Evolutionary conservation across 75 land plant species (phyloP).

Genomic region (Pinus taeda): DNA sequence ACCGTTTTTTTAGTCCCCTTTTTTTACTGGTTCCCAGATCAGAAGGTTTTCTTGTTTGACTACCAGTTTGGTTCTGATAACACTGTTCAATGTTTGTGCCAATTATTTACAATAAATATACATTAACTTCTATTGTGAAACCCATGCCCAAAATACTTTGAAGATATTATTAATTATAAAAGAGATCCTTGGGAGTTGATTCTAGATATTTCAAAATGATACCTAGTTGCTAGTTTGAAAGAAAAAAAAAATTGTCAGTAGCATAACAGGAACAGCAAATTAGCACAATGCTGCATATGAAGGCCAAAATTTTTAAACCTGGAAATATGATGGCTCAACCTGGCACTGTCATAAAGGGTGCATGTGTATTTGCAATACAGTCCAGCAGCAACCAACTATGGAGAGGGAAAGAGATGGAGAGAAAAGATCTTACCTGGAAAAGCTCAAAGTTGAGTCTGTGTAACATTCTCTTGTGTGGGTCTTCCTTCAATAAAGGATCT

Average conservation of each 20-base stretch:
- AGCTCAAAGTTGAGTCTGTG: slow-evolving; percentile 94
- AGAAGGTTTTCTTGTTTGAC: too few relatives aligned
- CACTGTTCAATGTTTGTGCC: neutral
- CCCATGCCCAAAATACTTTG: neutral
- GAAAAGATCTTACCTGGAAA: slow-evolving; percentile 56
- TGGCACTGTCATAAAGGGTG: too few relatives aligned
- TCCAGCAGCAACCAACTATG: neutral
- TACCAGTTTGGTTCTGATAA: too few relatives aligned
- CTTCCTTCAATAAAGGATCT: slow-evolving; percentile 38
- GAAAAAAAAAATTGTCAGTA: neutral
- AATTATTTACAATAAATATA: neutral
- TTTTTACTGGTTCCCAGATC: too few relatives aligned
- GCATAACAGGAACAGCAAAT: neutral
- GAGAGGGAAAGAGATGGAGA: neutral
- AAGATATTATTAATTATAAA: neutral
- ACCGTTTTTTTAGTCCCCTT: too few relatives aligned
- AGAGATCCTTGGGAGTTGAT: neutral
- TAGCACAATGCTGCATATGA: neutral
- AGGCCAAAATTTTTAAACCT: neutral
- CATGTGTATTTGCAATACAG: neutral
- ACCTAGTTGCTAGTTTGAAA: neutral
- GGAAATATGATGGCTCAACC: too few relatives aligned
- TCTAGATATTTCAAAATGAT: neutral
- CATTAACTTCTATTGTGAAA: neutral
- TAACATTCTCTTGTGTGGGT: slow-evolving; percentile 82